A percentile compares a stretch with the other conserved stretches of the same genome.
Conservation (phyloP, 495 filamentous ascomycete species). For the Echria macrotheca region DNA sequence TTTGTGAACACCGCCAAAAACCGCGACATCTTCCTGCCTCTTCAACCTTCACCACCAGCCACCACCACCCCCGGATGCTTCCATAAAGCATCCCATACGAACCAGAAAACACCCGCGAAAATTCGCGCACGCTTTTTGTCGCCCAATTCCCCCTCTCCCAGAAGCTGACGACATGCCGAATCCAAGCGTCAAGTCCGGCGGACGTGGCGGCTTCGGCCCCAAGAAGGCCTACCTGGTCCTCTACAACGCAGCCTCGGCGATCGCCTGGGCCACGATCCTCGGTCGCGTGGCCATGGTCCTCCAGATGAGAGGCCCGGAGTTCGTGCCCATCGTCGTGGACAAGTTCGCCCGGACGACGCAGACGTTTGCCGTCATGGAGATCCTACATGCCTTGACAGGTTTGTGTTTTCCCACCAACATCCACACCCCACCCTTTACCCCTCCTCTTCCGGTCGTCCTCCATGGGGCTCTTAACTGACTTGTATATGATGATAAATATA, state of each 20-base stretch:
- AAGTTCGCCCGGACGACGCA: slow-evolving; percentile 73
- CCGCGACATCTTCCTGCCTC: no score
- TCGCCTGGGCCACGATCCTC: slow-evolving; percentile 71
- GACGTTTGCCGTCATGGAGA: slow-evolving; percentile 74
- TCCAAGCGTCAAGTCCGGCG: no score
- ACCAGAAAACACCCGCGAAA: no score
- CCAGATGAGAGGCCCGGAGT: slow-evolving; percentile 15
- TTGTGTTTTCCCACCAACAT: slow-evolving; percentile 13
- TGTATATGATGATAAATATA: slow-evolving; percentile 22
- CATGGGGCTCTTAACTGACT: not conserved
- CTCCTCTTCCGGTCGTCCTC: not conserved
- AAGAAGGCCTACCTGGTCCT: slow-evolving; percentile 64
- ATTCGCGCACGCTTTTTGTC: no score
- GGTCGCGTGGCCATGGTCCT: slow-evolving; percentile 44
- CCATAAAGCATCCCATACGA: no score
- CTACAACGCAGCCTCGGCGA: slow-evolving; percentile 74
- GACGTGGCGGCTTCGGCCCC: slow-evolving; percentile 6
- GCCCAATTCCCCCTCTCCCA: no score
- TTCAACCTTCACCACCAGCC: no score
- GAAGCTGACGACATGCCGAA: no score
- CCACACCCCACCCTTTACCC: not conserved
- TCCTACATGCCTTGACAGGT: slow-evolving; percentile 72
- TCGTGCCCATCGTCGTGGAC: slow-evolving; percentile 48
- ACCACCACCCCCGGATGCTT: no score
- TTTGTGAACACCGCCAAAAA: no score